Conservation (phyloP, 2,329 filamentous ascomycete species). For the Emydomyces testavorans region DNA sequence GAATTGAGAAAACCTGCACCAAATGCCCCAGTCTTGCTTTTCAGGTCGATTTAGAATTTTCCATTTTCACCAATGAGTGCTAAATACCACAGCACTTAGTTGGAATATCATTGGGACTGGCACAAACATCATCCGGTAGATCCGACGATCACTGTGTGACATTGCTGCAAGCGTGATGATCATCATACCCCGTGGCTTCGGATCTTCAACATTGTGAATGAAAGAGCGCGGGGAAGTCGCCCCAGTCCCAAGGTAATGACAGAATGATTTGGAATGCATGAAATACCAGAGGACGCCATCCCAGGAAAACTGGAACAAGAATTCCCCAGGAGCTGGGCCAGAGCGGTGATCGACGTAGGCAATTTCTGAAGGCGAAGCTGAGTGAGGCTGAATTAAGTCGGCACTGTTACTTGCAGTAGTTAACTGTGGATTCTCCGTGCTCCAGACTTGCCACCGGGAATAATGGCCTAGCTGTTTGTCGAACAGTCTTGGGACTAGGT, state of each 20-base stretch:
- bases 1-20: too few species aligned
- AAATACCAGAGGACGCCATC: background rate
- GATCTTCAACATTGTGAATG: background rate
- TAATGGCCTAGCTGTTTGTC: too few species aligned
- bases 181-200: background rate
- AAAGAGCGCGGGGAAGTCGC: background rate
- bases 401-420: too few species aligned
- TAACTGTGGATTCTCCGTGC: too few species aligned
- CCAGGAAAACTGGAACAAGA: too few species aligned
- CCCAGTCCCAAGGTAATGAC: background rate
- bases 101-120: background rate
- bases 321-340: background rate
- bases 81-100: too few species aligned
- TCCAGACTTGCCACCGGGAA: too few species aligned
- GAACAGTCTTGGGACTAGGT: too few species aligned
- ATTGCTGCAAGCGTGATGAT: slow-evolving; percentile 3
- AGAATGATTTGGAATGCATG: background rate
- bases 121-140: slow-evolving; percentile 8
- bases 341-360: background rate
- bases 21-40: too few species aligned
- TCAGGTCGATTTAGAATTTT: background rate
- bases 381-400: too few species aligned
- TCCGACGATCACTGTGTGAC: slow-evolving; percentile 10
- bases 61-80: background rate
- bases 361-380: background rate